Evolutionary conservation across 306 rosid genomes (phyloP).

Genomic region (Amphicarpaea edgeworthii): DNA sequence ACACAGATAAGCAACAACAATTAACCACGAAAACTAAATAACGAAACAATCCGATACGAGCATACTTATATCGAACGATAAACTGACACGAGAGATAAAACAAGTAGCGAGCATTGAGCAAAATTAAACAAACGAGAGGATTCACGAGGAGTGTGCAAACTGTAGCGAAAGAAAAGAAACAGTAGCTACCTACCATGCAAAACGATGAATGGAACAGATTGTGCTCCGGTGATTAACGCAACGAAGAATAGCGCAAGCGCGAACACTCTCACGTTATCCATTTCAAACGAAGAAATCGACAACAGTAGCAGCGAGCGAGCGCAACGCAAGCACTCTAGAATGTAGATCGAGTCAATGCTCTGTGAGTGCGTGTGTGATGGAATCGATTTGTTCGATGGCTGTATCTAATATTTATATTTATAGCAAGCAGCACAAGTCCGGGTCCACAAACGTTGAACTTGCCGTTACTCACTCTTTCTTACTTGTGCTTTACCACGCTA

Average conservation of each 20-base stretch:
- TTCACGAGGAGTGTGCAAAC: not conserved
- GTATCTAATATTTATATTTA: not conserved
- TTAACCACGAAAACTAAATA: not conserved
- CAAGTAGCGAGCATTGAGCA: not conserved
- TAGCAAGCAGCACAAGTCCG: not conserved
- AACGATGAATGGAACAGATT: constrained; percentile 66
- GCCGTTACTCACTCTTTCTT: not conserved
- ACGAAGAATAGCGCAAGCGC: constrained; percentile 34
- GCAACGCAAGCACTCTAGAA: not conserved
- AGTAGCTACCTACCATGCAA: constrained; percentile 63
- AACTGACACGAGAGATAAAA: not conserved
- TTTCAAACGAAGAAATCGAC: not conserved
- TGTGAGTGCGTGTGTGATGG: not conserved
- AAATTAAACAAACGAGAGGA: not conserved
- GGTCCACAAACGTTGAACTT: not conserved
- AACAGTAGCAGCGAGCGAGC: not conserved
- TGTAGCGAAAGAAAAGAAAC: not conserved
- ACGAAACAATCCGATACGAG: not conserved
- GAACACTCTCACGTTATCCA: constrained; percentile 46
- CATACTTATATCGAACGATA: not conserved
- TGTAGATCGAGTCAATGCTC: not conserved
- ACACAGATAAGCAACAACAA: constrained; percentile 1
- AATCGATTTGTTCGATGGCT: not conserved
- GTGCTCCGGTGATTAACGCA: constrained; percentile 41
- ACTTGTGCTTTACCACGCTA: not conserved